Percentiles rank a stretch among this genome's conserved stretches.
These are phyloP conservation scores for Stemphylium lycopersici DNA, from an alignment of 2,329 filamentous ascomycete species.

Conservation along the genomic window DNA sequence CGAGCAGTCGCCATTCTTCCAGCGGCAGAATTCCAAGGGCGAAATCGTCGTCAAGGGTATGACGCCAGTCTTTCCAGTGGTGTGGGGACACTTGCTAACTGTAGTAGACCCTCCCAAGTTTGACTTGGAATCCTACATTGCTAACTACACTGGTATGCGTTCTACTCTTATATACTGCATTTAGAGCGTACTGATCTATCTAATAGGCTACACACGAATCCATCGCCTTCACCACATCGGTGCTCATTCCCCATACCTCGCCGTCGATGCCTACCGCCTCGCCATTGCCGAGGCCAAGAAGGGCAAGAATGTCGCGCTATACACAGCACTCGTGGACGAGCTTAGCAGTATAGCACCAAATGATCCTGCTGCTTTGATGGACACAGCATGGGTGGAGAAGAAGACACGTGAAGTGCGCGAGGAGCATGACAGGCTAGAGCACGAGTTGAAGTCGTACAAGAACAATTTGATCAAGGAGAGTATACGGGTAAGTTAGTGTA, in stretches of 20 bases:
- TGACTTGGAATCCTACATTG: conserved; percentile 87
- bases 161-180: neutral
- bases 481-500: conserved; percentile 70
- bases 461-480: conserved; percentile 98
- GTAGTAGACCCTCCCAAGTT: conserved; percentile 77
- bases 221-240: conserved; percentile 85
- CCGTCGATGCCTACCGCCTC: conserved; percentile 78
- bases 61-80: neutral
- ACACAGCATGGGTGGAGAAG: conserved; percentile 76
- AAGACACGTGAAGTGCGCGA: conserved; percentile 69
- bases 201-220: conserved; percentile 75
- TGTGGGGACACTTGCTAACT: conserved; percentile 22
- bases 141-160: conserved; percentile 79
- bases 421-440: conserved; percentile 78
- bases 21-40: conserved; percentile 34
- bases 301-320: conserved; percentile 74
- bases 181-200: neutral
- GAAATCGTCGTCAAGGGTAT: conserved; percentile 43
- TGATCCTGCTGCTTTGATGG: conserved; percentile 70
- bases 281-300: conserved; percentile 77
- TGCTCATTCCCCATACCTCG: conserved; percentile 74
- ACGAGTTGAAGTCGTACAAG: conserved; percentile 88
- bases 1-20: conserved; percentile 47
- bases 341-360: conserved; percentile 68
- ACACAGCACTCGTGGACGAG: conserved; percentile 70